Evolutionary conservation across 495 filamentous ascomycete species (phyloP), one percentile per base, ranked within the genome.

Genomic region (Bryoglossum gracile): DNA sequence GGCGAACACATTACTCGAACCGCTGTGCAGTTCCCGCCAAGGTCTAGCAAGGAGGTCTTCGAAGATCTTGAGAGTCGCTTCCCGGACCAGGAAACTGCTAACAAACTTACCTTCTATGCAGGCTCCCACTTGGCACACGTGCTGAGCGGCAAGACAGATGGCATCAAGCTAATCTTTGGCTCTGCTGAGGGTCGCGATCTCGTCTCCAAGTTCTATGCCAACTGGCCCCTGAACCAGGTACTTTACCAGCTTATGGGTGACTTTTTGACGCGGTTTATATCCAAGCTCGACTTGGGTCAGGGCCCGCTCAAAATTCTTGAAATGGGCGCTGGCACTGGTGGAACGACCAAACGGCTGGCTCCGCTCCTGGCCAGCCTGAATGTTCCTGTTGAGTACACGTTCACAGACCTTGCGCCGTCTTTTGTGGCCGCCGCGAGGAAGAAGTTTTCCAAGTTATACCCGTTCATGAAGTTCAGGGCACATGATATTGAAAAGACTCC

Each of bases 401-500:
- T 66, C 56, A 78, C 77, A 2, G 71, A 81, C 48, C 65, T 80
- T 35, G 73, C 70, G 0, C 48, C 66, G n/a, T 44, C 37, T 48
- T 80, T 80, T 58, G 72, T 82, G 49, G 61, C 60, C 3, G 52
- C 61, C 16, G 76, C 76, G 0, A 55, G 62, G 36, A 67, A 75
- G 33, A 64, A 66, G 9, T 72, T 79, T 37, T n/a, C n/a, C n/a
- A 58, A 56, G 26, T 38, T 59, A 0, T 63, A 58, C 6, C 8
- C 25, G 16, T 19, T 18, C 26, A 71, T 58, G 45, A 37, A 50
- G 16, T 58, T 50, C 37, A 55, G 54, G 46, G 63, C 56, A n/a
- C 57, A 78, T 0, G 68, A 80, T 55, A 65, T 78, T n/a, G 73
- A 75, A 11, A 46, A 62, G n/a, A 62, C 75, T 46, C 72, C 69